These are phyloP conservation scores for Cladorrhinum sp. DNA, from an alignment of 2,329 filamentous ascomycete genomes.

Conservation along the genomic window DNA sequence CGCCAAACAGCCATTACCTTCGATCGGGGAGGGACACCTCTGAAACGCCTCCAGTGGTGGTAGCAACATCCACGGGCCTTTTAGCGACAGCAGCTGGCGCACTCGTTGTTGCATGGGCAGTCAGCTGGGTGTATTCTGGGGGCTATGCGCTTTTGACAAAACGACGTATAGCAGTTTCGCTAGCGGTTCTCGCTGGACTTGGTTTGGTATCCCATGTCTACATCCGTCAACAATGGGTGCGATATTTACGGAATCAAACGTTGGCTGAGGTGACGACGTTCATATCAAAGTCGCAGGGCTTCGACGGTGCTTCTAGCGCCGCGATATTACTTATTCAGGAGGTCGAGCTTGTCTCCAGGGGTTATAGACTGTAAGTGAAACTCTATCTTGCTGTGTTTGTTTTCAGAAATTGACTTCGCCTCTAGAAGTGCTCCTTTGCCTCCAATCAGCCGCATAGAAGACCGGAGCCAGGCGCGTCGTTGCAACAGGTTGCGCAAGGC, in stretches of 20 bases:
- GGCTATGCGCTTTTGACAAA: constrained; percentile 52
- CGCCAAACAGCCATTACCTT: constrained; percentile 35
- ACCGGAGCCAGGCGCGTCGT: constrained; percentile 71
- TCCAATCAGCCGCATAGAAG: constrained; percentile 88
- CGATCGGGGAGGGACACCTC: constrained; percentile 22
- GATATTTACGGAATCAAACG: constrained; percentile 71
- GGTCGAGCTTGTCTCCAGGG: constrained; percentile 90
- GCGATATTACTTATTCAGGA: constrained; percentile 84
- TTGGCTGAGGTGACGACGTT: constrained; percentile 67
- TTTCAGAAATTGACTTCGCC: constrained; percentile 12
- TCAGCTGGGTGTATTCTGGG: constrained; percentile 66
- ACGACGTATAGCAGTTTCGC: constrained; percentile 48
- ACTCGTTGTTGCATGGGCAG: constrained; percentile 64
- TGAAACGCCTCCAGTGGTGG: constrained; percentile 26
- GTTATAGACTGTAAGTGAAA: constrained; percentile 71
- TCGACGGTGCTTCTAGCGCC: constrained; percentile 73
- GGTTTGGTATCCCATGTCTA: constrained; percentile 66
- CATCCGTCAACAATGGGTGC: constrained; percentile 75
- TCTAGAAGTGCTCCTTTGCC: constrained; percentile 79
- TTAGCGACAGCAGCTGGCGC: constrained; percentile 62
- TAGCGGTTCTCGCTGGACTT: constrained; percentile 50
- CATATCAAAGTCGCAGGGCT: constrained; percentile 71
- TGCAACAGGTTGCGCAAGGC: constrained; percentile 76
- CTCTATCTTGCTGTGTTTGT: neutral
- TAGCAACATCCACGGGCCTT: constrained; percentile 42